Evolutionary conservation across 2,329 filamentous ascomycete genomes (phyloP).

Genomic region (Penicillium olsonii): DNA sequence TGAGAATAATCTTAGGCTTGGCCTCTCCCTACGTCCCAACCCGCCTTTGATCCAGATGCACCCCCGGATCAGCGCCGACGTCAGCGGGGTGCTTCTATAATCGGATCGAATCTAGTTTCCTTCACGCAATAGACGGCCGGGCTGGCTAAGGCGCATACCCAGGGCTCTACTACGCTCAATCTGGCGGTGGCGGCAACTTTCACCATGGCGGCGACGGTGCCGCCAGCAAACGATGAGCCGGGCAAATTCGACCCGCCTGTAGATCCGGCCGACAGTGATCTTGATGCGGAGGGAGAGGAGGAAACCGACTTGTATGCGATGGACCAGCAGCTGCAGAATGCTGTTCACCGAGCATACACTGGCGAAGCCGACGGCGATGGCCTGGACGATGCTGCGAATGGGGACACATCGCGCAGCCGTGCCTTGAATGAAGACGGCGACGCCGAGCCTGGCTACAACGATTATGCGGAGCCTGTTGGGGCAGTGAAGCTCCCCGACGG

Average conservation of each 20-base stretch:
- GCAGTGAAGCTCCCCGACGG: conserved; percentile 39
- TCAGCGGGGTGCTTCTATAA: conserved; percentile 33
- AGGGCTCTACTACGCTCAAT: conserved; percentile 23
- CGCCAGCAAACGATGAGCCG: conserved; percentile 39
- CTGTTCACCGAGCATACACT: conserved; percentile 39
- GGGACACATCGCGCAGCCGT: conserved; percentile 29
- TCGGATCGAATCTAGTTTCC: conserved; percentile 27
- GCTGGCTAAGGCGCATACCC: conserved; percentile 10
- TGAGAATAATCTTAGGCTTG: not conserved
- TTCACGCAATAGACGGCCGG: conserved; percentile 11
- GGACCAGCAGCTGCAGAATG: conserved; percentile 42
- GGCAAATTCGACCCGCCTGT: conserved; percentile 31
- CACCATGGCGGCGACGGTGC: conserved; percentile 45
- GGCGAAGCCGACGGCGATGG: conserved; percentile 33
- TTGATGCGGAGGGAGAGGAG: conserved; percentile 48
- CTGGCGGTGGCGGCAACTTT: conserved; percentile 42
- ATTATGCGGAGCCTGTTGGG: conserved; percentile 44
- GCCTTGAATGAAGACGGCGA: conserved; percentile 35
- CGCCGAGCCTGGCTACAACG: conserved; percentile 39
- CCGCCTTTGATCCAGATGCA: conserved; percentile 23
- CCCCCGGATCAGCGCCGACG: conserved; percentile 25
- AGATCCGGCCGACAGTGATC: conserved; percentile 43
- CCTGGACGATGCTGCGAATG: conserved; percentile 32
- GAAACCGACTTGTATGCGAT: conserved; percentile 44
- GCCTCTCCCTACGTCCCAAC: not conserved